Evolutionary conservation across 805 yeast genomes (phyloP), one percentile per base, ranked within the genome.

Genomic region (Myxozyma lipomycoides): DNA sequence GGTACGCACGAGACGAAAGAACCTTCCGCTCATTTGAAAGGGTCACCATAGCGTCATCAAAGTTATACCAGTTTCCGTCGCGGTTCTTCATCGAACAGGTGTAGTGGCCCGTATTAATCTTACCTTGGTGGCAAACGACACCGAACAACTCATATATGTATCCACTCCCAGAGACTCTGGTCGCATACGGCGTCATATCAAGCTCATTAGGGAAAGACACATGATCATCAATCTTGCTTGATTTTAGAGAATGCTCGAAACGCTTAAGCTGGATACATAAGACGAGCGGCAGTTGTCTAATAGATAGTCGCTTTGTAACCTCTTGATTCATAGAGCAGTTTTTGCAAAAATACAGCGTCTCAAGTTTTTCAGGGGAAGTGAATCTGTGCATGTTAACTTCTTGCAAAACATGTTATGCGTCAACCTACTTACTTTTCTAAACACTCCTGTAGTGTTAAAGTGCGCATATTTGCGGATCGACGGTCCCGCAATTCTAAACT

Each of bases 51-150:
- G 93, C 81, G 70, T 93, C 99, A 64, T 93, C 96, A 65, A 89
- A 90, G 65, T 80, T 82, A 65, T 84, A 84, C 99, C 99, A 93
- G 61, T 78, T 6, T 25, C 88, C 85, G 38, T 78, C 77, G n/a
- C 78, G 72, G 48, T 74, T 78, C 64, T 90, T 91, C 54, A 86
- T 78, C 61, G 83, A 75, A 17, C 93, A 83, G 12, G 90, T 77
- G 66, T 93, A 93, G 67, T 93, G 99, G 9, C 99, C 99, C 1
- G 97, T 93, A 65, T 88, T 88, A 4, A 91, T 93, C 18, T 91
- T 82, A 1, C 99, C 99, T 30, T 81, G 82, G 67, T 93, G 98
- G 61, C 88, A 81, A 7, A 93, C 84, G 28, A 90, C 79, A 1
- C 91, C 96, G 68, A 82, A 88, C 38, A 93, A 74, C 67, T 91